phyloP scores from a whole-genome alignment of 176 grass and related monocot species.

The Dactylis glomerata region DNA sequence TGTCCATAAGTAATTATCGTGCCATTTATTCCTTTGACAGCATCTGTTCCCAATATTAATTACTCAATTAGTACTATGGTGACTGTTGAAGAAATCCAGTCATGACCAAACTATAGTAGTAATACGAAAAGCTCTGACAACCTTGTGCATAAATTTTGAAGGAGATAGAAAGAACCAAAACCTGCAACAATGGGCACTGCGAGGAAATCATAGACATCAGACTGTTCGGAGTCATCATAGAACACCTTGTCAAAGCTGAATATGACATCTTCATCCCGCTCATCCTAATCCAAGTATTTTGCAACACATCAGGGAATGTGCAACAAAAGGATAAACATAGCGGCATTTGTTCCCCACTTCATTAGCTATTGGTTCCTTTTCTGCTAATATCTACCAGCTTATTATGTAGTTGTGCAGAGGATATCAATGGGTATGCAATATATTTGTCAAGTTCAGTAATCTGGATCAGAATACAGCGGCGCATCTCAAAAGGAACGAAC shows the following conservation, averaged over 20 bases:
- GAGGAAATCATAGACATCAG: slow-evolving; percentile 73
- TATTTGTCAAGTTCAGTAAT: neutral
- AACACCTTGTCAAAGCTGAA: slow-evolving; percentile 87
- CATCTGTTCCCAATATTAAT: slow-evolving; percentile 43
- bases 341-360: neutral
- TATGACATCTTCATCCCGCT: slow-evolving; percentile 66
- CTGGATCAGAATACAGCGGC: neutral
- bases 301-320: neutral
- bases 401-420: neutral
- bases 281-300: slow-evolving; percentile 48
- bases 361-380: neutral
- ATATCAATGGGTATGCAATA: neutral
- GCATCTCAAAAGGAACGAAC: neutral
- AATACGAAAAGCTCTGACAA: neutral
- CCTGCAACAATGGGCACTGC: slow-evolving; percentile 71
- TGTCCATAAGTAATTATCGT: slow-evolving; percentile 83
- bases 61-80: neutral
- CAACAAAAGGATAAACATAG: slow-evolving; percentile 1
- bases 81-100: neutral
- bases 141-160: slow-evolving; percentile 4
- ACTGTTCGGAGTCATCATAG: slow-evolving; percentile 63
- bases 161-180: neutral
- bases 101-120: neutral
- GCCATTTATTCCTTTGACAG: slow-evolving; percentile 67
- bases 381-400: neutral